phyloP scores from a whole-genome alignment of 2,329 filamentous ascomycete genomes.

The Tolypocladium ophioglossoides region DNA sequence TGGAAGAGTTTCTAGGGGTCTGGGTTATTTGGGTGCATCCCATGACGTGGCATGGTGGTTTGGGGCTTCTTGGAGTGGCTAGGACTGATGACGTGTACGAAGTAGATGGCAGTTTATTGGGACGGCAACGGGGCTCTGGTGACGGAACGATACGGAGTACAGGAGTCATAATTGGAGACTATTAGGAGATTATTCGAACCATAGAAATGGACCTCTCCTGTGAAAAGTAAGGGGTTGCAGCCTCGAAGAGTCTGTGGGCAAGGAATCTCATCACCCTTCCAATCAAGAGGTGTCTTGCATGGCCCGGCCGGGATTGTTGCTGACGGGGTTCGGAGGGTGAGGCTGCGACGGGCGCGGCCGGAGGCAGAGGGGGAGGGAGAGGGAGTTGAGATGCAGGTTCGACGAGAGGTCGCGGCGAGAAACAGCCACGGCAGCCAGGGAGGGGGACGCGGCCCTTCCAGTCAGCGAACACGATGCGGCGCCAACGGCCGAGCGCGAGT shows the following conservation, averaged over 20 bases:
- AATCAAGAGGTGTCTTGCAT: too few species aligned
- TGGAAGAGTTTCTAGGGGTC: not conserved
- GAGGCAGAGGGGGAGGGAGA: not conserved
- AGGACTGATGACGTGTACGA: not conserved
- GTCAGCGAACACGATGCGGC: constrained; percentile 12
- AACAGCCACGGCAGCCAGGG: not conserved
- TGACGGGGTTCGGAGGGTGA: constrained; percentile 7
- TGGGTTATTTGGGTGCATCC: not conserved
- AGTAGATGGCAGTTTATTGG: not conserved
- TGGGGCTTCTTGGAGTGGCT: not conserved
- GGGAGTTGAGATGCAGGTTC: not conserved
- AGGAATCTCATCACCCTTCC: too few species aligned
- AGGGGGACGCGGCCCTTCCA: not conserved
- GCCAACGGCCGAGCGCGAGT: constrained; percentile 11
- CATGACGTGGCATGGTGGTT: not conserved
- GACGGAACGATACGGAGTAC: too few species aligned
- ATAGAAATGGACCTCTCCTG: too few species aligned
- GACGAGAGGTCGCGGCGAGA: too few species aligned
- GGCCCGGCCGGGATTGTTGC: too few species aligned
- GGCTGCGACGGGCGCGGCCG: not conserved
- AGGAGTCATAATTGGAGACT: not conserved
- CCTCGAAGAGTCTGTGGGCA: too few species aligned
- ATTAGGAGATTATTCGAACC: too few species aligned
- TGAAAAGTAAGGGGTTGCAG: not conserved
- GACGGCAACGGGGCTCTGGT: not conserved